Evolutionary conservation across 2,329 filamentous ascomycete species (phyloP), one percentile per base, ranked within the genome.

Genomic region (Epichloe elymi): DNA sequence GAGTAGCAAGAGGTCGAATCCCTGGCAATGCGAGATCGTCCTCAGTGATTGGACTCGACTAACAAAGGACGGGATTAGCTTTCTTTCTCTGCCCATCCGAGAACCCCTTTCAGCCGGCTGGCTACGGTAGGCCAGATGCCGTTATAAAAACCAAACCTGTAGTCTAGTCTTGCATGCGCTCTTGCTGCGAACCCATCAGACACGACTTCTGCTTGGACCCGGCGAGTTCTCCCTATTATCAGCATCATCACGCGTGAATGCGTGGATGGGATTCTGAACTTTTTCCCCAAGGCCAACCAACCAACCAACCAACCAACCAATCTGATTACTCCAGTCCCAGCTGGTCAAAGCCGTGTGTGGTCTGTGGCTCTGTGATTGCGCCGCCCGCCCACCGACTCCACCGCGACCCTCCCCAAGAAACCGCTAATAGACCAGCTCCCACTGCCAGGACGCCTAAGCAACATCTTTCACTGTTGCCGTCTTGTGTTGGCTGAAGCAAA

Each of bases 401-500:
- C 51, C 36, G 26, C 36, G 46, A 49, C 36, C 51, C 50, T 41
- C 50, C 40, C 40, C 48, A 37, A 43, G 40, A 45, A 37, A 37
- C 48, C 40, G 37, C 40, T 19, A 19, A 19, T 19, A 42, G 46
- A 41, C 40, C 50, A 45, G 38, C 40, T 49, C 48, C 40, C 40
- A 49, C 48, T 20, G 17, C 8, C 48, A 38, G 40, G 36, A 44
- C 48, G 48, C 51, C 46, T 46, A 23, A 49, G 46, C 40, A 52
- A 48, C 46, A 47, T 36, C 44, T 51, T 35, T 48, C n/a, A 35
- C 35, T 3, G 26, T 30, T 30, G 26, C 17, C 30, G 30, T 50
- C 35, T 33, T 42, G 41, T 50, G 47, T 50, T 30, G 53, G 48
- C 51, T 53, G 53, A 48, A 51, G 48, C 51, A 53, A 47, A 51